Evolutionary conservation across 108 stramenopile species (phyloP).

Genomic region (Cyclotella kingstonii): DNA sequence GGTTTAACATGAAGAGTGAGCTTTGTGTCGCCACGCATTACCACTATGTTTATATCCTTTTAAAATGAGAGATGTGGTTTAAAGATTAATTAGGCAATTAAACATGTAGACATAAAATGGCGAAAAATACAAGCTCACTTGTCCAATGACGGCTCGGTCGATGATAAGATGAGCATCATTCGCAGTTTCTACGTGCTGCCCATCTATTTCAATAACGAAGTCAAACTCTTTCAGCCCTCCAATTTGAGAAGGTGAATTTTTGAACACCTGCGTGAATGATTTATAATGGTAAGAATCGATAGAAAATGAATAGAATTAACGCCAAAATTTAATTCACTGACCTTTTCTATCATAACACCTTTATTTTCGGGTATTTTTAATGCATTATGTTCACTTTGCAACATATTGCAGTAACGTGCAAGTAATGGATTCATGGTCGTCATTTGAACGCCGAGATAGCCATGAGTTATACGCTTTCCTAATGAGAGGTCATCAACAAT

Average conservation of each 20-base stretch:
- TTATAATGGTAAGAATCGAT: background rate
- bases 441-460: slow-evolving; percentile 61
- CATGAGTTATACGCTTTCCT: slow-evolving; percentile 75
- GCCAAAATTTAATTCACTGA: background rate
- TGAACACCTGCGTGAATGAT: slow-evolving; percentile 50
- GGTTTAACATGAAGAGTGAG: slow-evolving; percentile 60
- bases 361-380: slow-evolving; percentile 63
- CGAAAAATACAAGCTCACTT: slow-evolving; percentile 11
- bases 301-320: background rate
- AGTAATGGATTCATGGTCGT: slow-evolving; percentile 73
- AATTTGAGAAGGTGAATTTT: slow-evolving; percentile 63
- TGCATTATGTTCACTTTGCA: slow-evolving; percentile 12
- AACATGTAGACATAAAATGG: background rate
- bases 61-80: background rate
- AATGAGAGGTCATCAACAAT: slow-evolving; percentile 69
- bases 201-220: slow-evolving; percentile 73
- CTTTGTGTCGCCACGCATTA: slow-evolving; percentile 58
- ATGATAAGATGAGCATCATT: slow-evolving; percentile 78
- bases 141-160: slow-evolving; percentile 64
- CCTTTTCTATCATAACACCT: slow-evolving; percentile 74
- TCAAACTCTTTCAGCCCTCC: slow-evolving; percentile 74
- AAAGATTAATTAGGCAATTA: background rate
- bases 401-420: slow-evolving; percentile 53
- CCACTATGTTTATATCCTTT: slow-evolving; percentile 45
- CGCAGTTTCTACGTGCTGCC: slow-evolving; percentile 52